These are phyloP conservation scores for Torulaspora globosa DNA, from an alignment of 1,139 yeast species.

Conservation along the genomic window DNA sequence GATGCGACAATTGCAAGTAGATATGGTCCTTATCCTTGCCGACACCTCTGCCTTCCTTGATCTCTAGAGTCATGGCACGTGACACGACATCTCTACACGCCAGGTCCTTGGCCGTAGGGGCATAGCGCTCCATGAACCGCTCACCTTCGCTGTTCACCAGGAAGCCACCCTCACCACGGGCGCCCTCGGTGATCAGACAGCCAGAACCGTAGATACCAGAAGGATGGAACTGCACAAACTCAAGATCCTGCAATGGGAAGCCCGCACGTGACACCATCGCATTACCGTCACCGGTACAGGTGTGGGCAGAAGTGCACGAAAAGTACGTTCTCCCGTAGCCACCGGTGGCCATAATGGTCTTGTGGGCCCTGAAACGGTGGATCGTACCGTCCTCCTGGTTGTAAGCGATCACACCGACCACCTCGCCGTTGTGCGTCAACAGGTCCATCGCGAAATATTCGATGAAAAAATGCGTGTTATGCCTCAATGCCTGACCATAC, in stretches of 20 bases:
- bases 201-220: conserved; percentile 99
- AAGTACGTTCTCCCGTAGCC: conserved; percentile 98
- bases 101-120: conserved; percentile 97
- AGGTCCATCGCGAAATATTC: conserved; percentile 96
- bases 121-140: conserved; percentile 99
- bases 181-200: conserved; percentile 97
- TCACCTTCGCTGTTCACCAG: conserved; percentile 96
- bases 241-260: conserved; percentile 93
- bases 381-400: conserved; percentile 98
- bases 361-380: conserved; percentile 96
- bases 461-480: conserved; percentile 95
- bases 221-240: conserved; percentile 98
- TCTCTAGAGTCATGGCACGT: conserved; percentile 97
- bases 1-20: conserved; percentile 87
- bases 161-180: conserved; percentile 99
- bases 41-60: conserved; percentile 98
- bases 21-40: conserved; percentile 96
- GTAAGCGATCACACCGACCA: conserved; percentile 96
- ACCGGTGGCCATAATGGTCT: conserved; percentile 96
- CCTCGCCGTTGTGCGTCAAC: conserved; percentile 91
- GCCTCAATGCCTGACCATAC: conserved; percentile 94
- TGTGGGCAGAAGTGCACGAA: conserved; percentile 98
- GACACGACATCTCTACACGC: conserved; percentile 99
- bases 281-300: conserved; percentile 98
- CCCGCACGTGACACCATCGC: conserved; percentile 99